Evolutionary conservation across 1,284 basidiomycete genomes (phyloP).

Genomic region (Rhodotorula mucilaginosa): DNA sequence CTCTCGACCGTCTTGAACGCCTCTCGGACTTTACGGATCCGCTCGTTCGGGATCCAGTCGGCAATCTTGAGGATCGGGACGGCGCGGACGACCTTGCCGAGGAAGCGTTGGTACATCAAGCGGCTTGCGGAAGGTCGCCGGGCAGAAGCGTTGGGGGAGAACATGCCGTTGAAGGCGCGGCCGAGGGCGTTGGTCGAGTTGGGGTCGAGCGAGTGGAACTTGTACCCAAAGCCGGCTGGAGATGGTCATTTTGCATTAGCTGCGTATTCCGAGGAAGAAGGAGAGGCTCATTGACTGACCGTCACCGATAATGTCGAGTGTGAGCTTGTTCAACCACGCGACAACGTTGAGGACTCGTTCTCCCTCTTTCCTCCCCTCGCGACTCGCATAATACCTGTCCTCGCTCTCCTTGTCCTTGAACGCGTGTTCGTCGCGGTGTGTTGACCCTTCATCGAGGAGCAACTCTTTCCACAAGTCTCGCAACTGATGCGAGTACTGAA

Average conservation of each 20-base stretch:
- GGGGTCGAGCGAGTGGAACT: constrained; percentile 42
- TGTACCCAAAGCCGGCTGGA: constrained; percentile 35
- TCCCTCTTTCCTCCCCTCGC: constrained; percentile 8
- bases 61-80: constrained; percentile 29
- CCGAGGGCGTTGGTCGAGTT: constrained; percentile 43
- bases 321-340: constrained; percentile 40
- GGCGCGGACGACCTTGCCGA: constrained; percentile 20
- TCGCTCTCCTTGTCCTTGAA: constrained; percentile 30
- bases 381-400: background rate
- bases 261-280: background rate
- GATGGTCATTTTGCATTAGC: background rate
- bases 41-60: constrained; percentile 24
- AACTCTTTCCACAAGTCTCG: constrained; percentile 27
- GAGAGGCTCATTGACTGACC: background rate
- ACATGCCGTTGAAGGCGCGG: constrained; percentile 36
- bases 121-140: background rate
- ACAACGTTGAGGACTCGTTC: constrained; percentile 42
- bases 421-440: constrained; percentile 18
- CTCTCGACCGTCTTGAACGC: constrained; percentile 37
- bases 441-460: background rate
- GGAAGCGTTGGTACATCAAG: constrained; percentile 12
- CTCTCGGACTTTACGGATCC: constrained; percentile 15
- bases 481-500: constrained; percentile 56
- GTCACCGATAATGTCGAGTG: constrained; percentile 48
- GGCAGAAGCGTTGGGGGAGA: constrained; percentile 8